Percentiles rank a stretch among this genome's conserved stretches.
Evolutionary conservation across 129 eudicot species (phyloP).

Genomic region (Dittrichia graveolens): DNA sequence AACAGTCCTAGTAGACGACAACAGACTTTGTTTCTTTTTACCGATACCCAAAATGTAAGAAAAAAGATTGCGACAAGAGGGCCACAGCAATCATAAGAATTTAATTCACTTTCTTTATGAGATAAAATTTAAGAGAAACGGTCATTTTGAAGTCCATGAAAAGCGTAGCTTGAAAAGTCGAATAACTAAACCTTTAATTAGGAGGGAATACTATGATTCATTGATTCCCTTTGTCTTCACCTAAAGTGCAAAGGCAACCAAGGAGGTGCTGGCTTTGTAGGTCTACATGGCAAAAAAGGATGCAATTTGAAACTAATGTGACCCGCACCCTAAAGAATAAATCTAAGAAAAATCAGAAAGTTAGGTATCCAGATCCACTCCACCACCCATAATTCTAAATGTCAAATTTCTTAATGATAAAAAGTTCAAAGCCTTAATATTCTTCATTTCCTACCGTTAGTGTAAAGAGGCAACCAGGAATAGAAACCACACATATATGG

Average conservation of each 20-base stretch:
- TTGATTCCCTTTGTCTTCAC: constrained; percentile 36
- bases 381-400: constrained; percentile 27
- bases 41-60: constrained; percentile 10
- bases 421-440: constrained; percentile 26
- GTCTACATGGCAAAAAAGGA: constrained; percentile 34
- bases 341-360: constrained; percentile 24
- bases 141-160: constrained; percentile 13
- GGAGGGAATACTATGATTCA: constrained; percentile 34
- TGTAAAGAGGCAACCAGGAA: background rate
- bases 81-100: constrained; percentile 11
- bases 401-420: constrained; percentile 5
- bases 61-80: constrained; percentile 24
- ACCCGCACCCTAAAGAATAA: constrained; percentile 32
- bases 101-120: constrained; percentile 2
- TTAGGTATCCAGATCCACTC: constrained; percentile 36
- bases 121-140: constrained; percentile 15
- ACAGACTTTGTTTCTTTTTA: background rate
- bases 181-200: constrained; percentile 13
- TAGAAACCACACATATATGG: constrained; percentile 1
- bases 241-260: constrained; percentile 29
- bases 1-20: background rate
- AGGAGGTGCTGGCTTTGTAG: constrained; percentile 25
- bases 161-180: constrained; percentile 8
- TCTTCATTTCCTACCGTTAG: constrained; percentile 32
- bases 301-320: constrained; percentile 40